phyloP scores from a whole-genome alignment of 1,284 basidiomycete species.

The Cryptococcus jaspeensis region DNA sequence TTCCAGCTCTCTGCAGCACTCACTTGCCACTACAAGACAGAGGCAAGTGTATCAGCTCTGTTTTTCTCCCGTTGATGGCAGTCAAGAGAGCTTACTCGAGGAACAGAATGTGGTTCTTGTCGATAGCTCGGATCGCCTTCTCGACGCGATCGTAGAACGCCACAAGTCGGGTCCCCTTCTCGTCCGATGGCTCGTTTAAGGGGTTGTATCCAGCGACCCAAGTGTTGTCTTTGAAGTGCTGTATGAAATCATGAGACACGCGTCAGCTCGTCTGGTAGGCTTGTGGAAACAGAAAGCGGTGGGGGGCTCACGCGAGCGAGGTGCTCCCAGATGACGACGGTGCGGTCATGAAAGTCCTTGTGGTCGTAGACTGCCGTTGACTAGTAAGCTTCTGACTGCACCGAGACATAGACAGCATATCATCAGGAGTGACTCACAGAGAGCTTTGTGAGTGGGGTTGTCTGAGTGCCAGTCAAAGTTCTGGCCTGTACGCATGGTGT shows the following conservation, averaged over 20 bases:
- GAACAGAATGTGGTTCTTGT: constrained; percentile 60
- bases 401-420: not conserved
- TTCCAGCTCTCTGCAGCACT: not conserved
- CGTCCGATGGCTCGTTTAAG: constrained; percentile 72
- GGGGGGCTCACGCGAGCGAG: constrained; percentile 53
- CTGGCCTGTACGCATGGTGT: constrained; percentile 21
- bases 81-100: constrained; percentile 27
- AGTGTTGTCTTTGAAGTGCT: constrained; percentile 63
- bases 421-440: constrained; percentile 25
- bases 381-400: too few relatives aligned
- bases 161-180: constrained; percentile 54
- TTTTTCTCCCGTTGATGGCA: not conserved
- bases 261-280: not conserved
- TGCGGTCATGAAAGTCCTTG: constrained; percentile 72
- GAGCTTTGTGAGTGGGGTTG: constrained; percentile 37
- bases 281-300: not conserved
- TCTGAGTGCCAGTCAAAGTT: constrained; percentile 51
- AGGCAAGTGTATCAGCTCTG: not conserved
- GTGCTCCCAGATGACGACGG: constrained; percentile 67
- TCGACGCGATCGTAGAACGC: constrained; percentile 64
- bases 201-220: constrained; percentile 68
- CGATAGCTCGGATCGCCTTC: constrained; percentile 64
- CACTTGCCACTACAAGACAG: constrained; percentile 15
- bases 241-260: not conserved
- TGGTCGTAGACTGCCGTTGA: constrained; percentile 64